Base-by-base conservation (phyloP, 2,329 filamentous ascomycete genomes). In the Fusarium papillatum region DNA sequence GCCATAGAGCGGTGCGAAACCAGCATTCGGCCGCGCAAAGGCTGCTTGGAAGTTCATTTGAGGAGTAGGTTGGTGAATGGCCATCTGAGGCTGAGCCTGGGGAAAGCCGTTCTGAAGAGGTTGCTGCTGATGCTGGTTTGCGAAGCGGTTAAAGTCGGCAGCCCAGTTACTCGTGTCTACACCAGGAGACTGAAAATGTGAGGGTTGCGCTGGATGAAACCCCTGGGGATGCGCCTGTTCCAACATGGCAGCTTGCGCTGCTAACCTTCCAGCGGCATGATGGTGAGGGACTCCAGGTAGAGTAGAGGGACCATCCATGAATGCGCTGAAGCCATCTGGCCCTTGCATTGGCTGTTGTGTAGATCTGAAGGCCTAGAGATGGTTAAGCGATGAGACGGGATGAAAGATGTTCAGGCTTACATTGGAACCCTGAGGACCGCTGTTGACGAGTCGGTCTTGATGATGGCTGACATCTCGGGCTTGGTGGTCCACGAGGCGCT, bases 401-500 rank as follows among this genome's bases (percentile, higher is more conserved):
- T 17, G 16, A 24, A 29, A 31, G 57, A 38, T 31, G 2, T 5
- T 19, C 10, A 36, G 48, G 78, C 82, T 79, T 80, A 85, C 84
- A 70, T 77, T 75, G 60, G 79, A 80, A 24, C 78, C 70, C 46
- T 80, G 80, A 29, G 77, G 68, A 38, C 78, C 78, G n/a, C 79
- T 80, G 70, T 82, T 78, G 64, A 83, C 75, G 22, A 85, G 76
- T n/a, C 84, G 81, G 72, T 86, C 85, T 72, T 86, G 84, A 19
- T 85, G 85, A 64, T 84, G 83, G 75, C 84, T 85, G 61, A 82
- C 80, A 76, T 87, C 85, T 55, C 83, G 82, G n/a, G 81, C 80
- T 63, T 87, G 85, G 46, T 87, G 85, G 11, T 87, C 84, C 24
- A 85, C 77, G 50, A 87, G 81, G 16, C 82, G 83, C 80, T 87